Base-by-base conservation (phyloP, 129 eudicot genomes). In the Artemisia tridentata region DNA sequence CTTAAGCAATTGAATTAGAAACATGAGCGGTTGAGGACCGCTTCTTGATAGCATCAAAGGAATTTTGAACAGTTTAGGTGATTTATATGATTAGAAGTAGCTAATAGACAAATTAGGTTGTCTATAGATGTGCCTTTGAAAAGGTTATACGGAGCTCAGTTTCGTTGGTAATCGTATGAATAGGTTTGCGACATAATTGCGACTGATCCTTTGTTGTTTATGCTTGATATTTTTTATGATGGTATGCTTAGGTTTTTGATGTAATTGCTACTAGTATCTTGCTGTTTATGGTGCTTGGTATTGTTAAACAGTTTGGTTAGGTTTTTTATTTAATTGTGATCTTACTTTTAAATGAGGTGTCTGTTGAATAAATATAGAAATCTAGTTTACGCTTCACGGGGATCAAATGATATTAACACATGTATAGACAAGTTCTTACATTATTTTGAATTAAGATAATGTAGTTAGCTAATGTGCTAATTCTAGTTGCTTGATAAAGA, bases 21-120 rank as follows among this genome's bases (percentile, higher is more conserved):
- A 31, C 17, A n/a, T 7, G 63, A 15, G 8, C 41, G 8, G 41
- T 34, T 34, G 41, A 34, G 41, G 17, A 53, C 9, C 31, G 72
- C 27, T 68, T 68, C 4, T 68, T 68, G 47, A 51, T 9, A 68
- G 29, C 52, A 53, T 69, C 17, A 19, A 20, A 53, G 73, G 73
- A 12, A 38, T 53, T 53, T 43, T 5, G 74, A 69, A 31, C 20
- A 25, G 29, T 9, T 12, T 9, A 12, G 54, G 5, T 45, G 47
- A 14, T 49, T 8, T 13, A n/a, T 67, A 14, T 0, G 72, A 67
- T 48, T 48, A 3, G 21, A 41, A 65, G 69, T 45, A 17, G 12
- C 41, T 34, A 34, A 34, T 34, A 5, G 1, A 34, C 1, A 34
- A 68, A 27, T 7, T 25, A 13, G 63, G 11, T 27, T 34, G 41